Evolutionary conservation across 345 rosid genomes (phyloP), one percentile per base, ranked within the genome.

Genomic region (Erucastrum elatum): DNA sequence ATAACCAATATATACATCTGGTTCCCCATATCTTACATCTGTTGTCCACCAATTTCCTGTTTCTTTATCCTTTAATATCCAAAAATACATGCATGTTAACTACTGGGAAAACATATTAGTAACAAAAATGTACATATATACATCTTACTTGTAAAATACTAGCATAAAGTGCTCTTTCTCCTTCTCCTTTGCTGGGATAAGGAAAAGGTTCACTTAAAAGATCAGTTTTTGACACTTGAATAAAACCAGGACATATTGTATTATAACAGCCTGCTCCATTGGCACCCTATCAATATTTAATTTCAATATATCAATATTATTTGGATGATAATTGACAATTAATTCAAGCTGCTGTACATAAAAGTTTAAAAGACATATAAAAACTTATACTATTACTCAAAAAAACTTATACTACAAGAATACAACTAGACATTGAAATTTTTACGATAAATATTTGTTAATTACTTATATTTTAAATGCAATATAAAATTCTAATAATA

Each of bases 181-280:
- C 58, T 27, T 66, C 15, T 11, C 15, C 53, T 46, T 46, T 12
- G 13, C 8, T 2, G 1, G 27, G 8, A 53, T 13, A 2, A 12
- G 65, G 58, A 5, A 58, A 26, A 58, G 46, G 66, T 0, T 1
- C 79, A 59, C 33, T 39, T 58, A 75, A 37, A 6, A 1, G 21
- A 39, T 56, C 60, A 3, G 34, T 25, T 65, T 53, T 65, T 25
- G 71, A 64, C 9, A 65, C 71, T 65, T 75, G 78, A 75, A 75
- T 0, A 66, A 75, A 75, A 58, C 72, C 79, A 25, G 41, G 65
- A 39, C 79, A 75, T 67, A n/a, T 2, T 67, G 79, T 56, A 41
- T 75, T 75, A 5, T 37, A 75, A 59, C 79, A 75, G 7, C 73
- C 79, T 15, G 10, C 9, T 41, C 79, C 79, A 15, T 75, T 39